Evolutionary conservation across 2,329 filamentous ascomycete genomes (phyloP).

Genomic region (Aspergillus pseudonomiae): DNA sequence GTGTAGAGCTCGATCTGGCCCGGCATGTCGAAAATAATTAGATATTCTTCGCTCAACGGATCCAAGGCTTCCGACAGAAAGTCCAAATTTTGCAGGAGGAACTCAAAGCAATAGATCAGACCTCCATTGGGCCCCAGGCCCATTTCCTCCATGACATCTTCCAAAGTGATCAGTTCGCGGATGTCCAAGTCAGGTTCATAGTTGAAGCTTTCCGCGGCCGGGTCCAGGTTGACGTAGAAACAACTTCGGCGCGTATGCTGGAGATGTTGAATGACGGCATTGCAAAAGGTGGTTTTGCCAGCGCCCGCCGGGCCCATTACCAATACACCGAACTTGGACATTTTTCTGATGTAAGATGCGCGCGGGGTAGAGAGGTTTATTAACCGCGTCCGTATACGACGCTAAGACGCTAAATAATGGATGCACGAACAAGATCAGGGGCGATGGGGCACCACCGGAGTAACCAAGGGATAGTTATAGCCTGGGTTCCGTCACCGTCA

Average conservation of each 20-base stretch:
- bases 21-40: slow-evolving; percentile 98
- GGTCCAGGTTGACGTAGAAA: slow-evolving; percentile 98
- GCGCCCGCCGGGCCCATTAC: slow-evolving; percentile 96
- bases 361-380: background rate
- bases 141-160: slow-evolving; percentile 97
- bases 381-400: background rate
- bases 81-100: slow-evolving; percentile 90
- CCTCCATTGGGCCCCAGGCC: slow-evolving; percentile 88
- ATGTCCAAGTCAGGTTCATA: slow-evolving; percentile 94
- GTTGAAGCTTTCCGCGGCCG: slow-evolving; percentile 88
- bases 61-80: slow-evolving; percentile 86
- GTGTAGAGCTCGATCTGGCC: slow-evolving; percentile 99
- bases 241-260: slow-evolving; percentile 87
- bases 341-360: slow-evolving; percentile 38
- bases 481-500: background rate
- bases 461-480: background rate
- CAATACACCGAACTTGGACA: slow-evolving; percentile 94
- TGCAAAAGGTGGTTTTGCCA: slow-evolving; percentile 97
- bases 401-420: slow-evolving; percentile 1
- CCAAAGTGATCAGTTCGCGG: slow-evolving; percentile 88
- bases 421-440: background rate
- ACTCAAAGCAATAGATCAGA: slow-evolving; percentile 95
- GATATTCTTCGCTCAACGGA: slow-evolving; percentile 85
- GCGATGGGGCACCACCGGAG: background rate
- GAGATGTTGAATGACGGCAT: slow-evolving; percentile 88